Evolutionary conservation across 2,329 filamentous ascomycete genomes (phyloP), one percentile per base, ranked within the genome.

Genomic region (Hypomyces rosellus): DNA sequence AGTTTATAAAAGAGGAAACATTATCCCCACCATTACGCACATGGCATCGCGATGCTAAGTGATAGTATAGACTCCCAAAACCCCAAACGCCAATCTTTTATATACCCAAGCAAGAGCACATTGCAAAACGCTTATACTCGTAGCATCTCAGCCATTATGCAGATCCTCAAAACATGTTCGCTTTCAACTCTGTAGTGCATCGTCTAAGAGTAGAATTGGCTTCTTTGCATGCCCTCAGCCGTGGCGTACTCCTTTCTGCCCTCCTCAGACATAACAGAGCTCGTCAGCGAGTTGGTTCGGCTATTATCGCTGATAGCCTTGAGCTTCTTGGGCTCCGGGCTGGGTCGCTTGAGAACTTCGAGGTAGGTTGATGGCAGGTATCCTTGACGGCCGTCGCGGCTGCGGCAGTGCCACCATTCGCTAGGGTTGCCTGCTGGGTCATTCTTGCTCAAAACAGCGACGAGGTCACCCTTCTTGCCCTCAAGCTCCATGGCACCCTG

Each of bases 381-480:
- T 7, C 93, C 93, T 61, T 96, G 85, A 22, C 89, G 80, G 42
- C 90, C 91, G 65, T 97, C 90, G 54, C 93, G 80, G 13, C 92
- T 87, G 49, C 93, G 81, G 70, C 95, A 99, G 57, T 86, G 84
- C 93, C 93, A 99, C 93, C 93, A 99, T 65, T 99, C 92, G 47
- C 88, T 93, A 4, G 89, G 82, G 60, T 93, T 90, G 40, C 93
- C 93, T 63, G 92, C 81, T 1, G 93, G 93, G 62, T 99, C 93
- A 15, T 83, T 87, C 73, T 96, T 96, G 73, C 85, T 86, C 49
- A 99, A 78, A 1, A 99, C 90, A 22, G 93, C 93, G 14, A 99
- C 91, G 48, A 97, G 83, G 61, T 99, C 93, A 53, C 92, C 92
- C 74, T 96, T 96, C 73, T 88, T 91, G 20, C 95, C 92, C 34